Evolutionary conservation across 768 basidiomycete genomes (phyloP).

Genomic region (Phlebiopsis gigantea): DNA sequence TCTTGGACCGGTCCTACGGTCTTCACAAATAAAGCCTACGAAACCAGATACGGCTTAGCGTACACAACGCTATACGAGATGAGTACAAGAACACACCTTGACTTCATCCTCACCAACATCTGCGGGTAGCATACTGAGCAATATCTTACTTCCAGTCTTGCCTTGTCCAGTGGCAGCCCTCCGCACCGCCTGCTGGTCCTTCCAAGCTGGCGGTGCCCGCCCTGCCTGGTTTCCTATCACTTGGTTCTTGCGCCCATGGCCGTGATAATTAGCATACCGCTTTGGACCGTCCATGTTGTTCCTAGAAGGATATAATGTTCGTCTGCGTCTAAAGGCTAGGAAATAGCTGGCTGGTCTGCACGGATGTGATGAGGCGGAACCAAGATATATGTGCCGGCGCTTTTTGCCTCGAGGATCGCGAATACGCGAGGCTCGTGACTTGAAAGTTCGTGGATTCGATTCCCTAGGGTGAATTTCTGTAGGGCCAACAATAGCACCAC

Average conservation of each 20-base stretch:
- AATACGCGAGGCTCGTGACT: too few relatives aligned
- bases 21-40: conserved; percentile 68
- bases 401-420: too few relatives aligned
- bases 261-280: conserved; percentile 30
- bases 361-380: not conserved
- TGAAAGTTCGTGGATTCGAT: too few relatives aligned
- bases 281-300: not conserved
- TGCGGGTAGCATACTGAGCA: conserved; percentile 58
- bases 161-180: not conserved
- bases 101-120: conserved; percentile 68
- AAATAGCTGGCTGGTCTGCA: not conserved
- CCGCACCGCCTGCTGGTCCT: conserved; percentile 24
- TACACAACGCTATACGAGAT: not conserved
- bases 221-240: conserved; percentile 55
- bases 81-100: conserved; percentile 38
- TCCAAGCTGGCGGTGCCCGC: conserved; percentile 59
- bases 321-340: not conserved
- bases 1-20: conserved; percentile 74
- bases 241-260: conserved; percentile 46
- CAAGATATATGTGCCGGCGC: too few relatives aligned
- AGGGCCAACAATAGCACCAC: too few relatives aligned
- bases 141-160: conserved; percentile 54
- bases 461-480: too few relatives aligned
- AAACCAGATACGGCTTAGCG: not conserved
- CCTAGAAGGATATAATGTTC: not conserved